These are phyloP conservation scores for Alternaria arborescens DNA, from an alignment of 2,329 filamentous ascomycete species.

Conservation along the genomic window DNA sequence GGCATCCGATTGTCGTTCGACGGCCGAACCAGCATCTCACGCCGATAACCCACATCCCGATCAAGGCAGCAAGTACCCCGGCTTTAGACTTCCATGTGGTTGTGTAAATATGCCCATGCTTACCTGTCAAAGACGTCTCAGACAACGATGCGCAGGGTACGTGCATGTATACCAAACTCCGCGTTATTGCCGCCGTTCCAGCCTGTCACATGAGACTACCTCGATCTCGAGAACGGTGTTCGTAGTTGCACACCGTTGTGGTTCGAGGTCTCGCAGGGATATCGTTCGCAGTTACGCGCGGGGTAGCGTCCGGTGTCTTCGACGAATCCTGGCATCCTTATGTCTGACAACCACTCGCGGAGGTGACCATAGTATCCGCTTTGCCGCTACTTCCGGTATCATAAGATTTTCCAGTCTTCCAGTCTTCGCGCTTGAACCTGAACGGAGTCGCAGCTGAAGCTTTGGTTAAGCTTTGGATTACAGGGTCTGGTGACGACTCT, in stretches of 20 bases:
- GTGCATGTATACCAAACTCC: neutral
- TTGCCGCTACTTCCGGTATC: neutral
- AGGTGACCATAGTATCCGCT: neutral
- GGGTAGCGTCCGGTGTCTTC: neutral
- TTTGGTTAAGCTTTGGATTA: neutral
- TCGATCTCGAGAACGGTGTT: neutral
- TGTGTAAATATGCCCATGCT: neutral
- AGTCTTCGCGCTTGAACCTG: neutral
- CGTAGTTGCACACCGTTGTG: neutral
- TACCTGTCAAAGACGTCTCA: conserved; percentile 2
- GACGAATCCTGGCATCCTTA: neutral
- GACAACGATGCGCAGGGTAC: neutral
- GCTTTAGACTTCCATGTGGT: neutral
- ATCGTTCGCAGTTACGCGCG: neutral
- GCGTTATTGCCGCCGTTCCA: neutral
- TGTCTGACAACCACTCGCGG: neutral
- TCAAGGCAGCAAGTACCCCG: conserved; percentile 2
- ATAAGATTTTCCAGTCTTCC: neutral
- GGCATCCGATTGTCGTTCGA: conserved; percentile 15
- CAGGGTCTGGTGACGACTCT: neutral
- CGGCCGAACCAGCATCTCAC: conserved; percentile 20
- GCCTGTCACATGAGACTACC: neutral
- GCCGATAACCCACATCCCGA: conserved; percentile 21
- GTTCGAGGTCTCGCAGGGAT: neutral
- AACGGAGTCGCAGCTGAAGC: neutral